A percentile compares a stretch with the other conserved stretches of the same genome.
These are phyloP conservation scores for Leavenworthia alabamica DNA, from an alignment of 345 rosid species.

Conservation along the genomic window DNA sequence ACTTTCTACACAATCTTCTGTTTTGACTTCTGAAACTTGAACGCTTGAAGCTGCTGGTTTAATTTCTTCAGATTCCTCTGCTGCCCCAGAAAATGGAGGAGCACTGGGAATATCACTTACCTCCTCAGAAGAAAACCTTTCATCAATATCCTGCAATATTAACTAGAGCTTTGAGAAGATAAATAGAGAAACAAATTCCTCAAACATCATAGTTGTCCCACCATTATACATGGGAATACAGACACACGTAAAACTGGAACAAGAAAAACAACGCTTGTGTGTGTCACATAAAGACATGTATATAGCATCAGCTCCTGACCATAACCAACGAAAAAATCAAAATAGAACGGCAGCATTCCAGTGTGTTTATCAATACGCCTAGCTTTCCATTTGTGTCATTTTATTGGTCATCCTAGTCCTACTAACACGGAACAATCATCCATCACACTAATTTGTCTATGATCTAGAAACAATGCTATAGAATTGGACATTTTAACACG, in stretches of 20 bases:
- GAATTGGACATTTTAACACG: background rate
- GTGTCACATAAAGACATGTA: background rate
- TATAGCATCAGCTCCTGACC: background rate
- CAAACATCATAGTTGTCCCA: background rate
- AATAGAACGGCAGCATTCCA: background rate
- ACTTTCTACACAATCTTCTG: constrained; percentile 35
- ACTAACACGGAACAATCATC: background rate
- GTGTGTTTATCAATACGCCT: background rate
- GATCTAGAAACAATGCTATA: background rate
- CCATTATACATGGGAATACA: background rate
- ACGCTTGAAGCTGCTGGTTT: constrained; percentile 25
- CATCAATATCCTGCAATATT: constrained; percentile 44
- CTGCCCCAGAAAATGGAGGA: constrained; percentile 65
- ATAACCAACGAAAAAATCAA: background rate
- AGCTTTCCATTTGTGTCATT: background rate
- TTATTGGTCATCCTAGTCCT: background rate
- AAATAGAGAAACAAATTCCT: background rate
- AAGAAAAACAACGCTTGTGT: background rate
- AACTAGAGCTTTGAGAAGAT: constrained; percentile 7
- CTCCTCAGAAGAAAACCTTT: constrained; percentile 39
- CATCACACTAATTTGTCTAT: background rate
- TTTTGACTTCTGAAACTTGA: constrained; percentile 33
- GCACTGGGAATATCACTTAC: constrained; percentile 77
- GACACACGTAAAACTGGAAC: background rate
- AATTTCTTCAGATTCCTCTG: constrained; percentile 53